Base-by-base conservation (phyloP, 345 rosid species). In the Lepidium didymum region DNA sequence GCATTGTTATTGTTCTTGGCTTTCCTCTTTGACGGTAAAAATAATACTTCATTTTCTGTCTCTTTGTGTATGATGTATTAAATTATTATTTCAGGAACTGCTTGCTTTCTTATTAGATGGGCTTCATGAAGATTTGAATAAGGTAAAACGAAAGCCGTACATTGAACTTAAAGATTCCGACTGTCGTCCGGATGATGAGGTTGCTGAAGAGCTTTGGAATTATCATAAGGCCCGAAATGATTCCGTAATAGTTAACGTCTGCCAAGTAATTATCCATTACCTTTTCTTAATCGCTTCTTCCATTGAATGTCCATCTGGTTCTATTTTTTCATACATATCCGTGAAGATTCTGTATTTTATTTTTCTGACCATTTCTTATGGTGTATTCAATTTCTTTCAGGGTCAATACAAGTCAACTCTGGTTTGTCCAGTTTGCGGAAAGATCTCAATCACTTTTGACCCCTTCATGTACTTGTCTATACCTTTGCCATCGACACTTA, bases 331-430 rank as follows among this genome's bases (percentile, higher is more conserved):
- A 44, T 59, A 52, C n/a, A 29, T 29, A 53, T 13, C 15, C n/a
- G 13, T 8, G 13, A 60, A 31, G 53, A 40, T 18, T 51, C 37
- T 55, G 43, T 45, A n/a, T 57, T 6, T 40, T 41, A 23, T 51
- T 38, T 50, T 70, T 40, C 31, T 35, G 60, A 65, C 60, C 31
- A 29, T 49, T 73, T 57, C 61, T 52, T 50, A 37, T 36, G 68
- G 10, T 43, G 37, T 60, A n/a, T 67, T 35, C 8, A 15, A 27
- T 67, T 36, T 51, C 12, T 44, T 68, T 76, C 95, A 94, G 99
- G 97, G 99, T 41, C 99, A 94, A 82, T 94, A 94, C 65, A 94
- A 94, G 78, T 94, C 99, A 8, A 94, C 99, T 6, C 80, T 94
- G 68, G 97, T 89, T 59, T 94, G 99, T 77, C 97, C 97, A 68